Base-by-base conservation (phyloP, 495 filamentous ascomycete genomes). In the Daldinia decipiens region DNA sequence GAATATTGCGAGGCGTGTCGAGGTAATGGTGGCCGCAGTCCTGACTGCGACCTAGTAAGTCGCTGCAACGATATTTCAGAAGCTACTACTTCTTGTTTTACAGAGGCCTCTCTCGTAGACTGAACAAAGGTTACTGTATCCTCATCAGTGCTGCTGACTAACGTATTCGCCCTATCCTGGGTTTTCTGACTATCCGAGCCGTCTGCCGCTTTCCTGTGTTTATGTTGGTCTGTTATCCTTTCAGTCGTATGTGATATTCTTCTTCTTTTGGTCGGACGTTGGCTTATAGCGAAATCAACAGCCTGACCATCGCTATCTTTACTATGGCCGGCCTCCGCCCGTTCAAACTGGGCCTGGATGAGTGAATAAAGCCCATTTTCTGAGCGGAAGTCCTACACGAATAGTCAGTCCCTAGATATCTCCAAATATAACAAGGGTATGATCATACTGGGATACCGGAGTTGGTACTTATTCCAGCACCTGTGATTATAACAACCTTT, bases 381-480 rank as follows among this genome's bases (percentile, higher is more conserved):
- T 12, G 90, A 91, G 32, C 89, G 88, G 65, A 92, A 92, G 71
- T 92, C 89, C 89, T 91, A 64, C 27, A 39, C 5, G 50, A 19
- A n/a, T 31, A 19, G 68, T 82, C 67, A 83, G 72, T 72, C 38
- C 56, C 15, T 29, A 26, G 43, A 19, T 27, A 17, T 59, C 52
- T 54, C 8, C 3, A 29, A 24, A 4, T 43, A 59, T 43, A 29
- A 26, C 5, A 19, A 53, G 36, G 50, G 59, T 27, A 62, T 79
- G 61, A 38, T 5, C 87, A 72, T 79, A 91, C 89, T 15, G 89
- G 89, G 65, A 92, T 91, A 39, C 89, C 89, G 63, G 87, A 91
- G 74, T 90, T 92, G 50, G 89, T 92, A 69, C 87, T 90, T 58
- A 92, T 92, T 27, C 90, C 90, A 52, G 90, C 90, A 34, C 90